Conservation (phyloP, 306 rosid species). For the Carpinus viminea region DNA sequence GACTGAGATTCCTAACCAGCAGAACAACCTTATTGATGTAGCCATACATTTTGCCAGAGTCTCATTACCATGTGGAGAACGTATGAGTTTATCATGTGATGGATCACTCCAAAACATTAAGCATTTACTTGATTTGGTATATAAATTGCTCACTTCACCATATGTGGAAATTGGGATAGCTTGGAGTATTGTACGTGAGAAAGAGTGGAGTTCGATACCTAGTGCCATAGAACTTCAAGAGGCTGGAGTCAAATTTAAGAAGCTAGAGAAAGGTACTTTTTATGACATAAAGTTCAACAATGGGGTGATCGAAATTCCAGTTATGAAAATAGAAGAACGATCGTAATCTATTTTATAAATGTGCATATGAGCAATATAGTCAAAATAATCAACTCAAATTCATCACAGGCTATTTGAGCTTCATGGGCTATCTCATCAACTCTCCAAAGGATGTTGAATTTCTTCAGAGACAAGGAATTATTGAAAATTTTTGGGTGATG, state of each 20-base stretch:
- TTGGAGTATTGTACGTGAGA: too few species aligned
- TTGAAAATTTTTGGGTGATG: not conserved
- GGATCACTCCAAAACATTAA: not conserved
- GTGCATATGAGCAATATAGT: conserved; percentile 10
- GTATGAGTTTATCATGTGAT: not conserved
- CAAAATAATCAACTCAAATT: not conserved
- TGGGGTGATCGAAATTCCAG: not conserved
- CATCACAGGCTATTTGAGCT: not conserved
- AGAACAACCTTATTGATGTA: too few species aligned
- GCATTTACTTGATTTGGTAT: not conserved
- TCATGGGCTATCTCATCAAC: not conserved
- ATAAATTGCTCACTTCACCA: not conserved
- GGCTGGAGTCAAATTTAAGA: not conserved
- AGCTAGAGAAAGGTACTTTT: too few species aligned
- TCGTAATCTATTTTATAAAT: not conserved
- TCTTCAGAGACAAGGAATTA: not conserved
- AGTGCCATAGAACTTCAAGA: not conserved
- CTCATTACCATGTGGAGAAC: too few species aligned
- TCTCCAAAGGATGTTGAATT: not conserved
- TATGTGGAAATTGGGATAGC: not conserved
- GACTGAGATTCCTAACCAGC: not conserved
- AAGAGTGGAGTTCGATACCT: not conserved
- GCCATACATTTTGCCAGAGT: too few species aligned
- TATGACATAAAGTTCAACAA: not conserved
- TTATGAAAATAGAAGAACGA: not conserved